A percentile compares a stretch with the other conserved stretches of the same genome.
Conservation (phyloP, 306 rosid genomes). For the Trifolium repens region DNA sequence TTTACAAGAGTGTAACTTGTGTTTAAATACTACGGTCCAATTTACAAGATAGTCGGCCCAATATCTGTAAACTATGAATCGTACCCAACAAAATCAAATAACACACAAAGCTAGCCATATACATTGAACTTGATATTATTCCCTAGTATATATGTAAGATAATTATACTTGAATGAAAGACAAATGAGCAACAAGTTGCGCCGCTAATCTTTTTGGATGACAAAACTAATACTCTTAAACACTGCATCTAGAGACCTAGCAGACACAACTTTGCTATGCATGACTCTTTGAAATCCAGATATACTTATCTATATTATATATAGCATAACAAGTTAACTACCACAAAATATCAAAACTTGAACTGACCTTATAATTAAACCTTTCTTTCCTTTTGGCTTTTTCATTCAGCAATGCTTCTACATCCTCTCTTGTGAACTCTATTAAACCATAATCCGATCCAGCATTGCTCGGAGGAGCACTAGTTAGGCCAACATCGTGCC, state of each 20-base stretch:
- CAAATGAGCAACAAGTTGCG: too few relatives aligned
- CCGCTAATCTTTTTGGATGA: too few relatives aligned
- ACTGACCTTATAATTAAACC: constrained; percentile 89
- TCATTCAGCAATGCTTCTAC: constrained; percentile 86
- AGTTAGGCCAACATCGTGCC: constrained; percentile 64
- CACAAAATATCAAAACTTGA: constrained; percentile 36
- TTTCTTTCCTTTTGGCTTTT: constrained; percentile 82
- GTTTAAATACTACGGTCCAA: too few relatives aligned
- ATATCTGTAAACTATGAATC: background rate
- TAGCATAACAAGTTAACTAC: constrained; percentile 6
- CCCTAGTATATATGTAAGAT: too few relatives aligned
- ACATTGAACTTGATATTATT: constrained; percentile 9
- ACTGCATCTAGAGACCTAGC: too few relatives aligned
- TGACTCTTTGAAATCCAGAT: background rate
- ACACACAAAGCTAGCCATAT: background rate
- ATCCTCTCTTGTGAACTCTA: constrained; percentile 93
- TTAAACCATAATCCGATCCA: constrained; percentile 78
- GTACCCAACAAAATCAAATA: too few relatives aligned
- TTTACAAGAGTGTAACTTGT: too few relatives aligned
- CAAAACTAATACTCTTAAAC: too few relatives aligned
- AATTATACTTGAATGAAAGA: too few relatives aligned
- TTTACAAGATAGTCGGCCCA: background rate
- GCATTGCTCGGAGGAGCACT: constrained; percentile 92
- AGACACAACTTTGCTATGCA: too few relatives aligned
- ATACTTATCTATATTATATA: background rate